Percentiles rank a stretch among this genome's conserved stretches.
Conservation (phyloP, 1,139 yeast genomes). For the Maudiozyma humilis region DNA sequence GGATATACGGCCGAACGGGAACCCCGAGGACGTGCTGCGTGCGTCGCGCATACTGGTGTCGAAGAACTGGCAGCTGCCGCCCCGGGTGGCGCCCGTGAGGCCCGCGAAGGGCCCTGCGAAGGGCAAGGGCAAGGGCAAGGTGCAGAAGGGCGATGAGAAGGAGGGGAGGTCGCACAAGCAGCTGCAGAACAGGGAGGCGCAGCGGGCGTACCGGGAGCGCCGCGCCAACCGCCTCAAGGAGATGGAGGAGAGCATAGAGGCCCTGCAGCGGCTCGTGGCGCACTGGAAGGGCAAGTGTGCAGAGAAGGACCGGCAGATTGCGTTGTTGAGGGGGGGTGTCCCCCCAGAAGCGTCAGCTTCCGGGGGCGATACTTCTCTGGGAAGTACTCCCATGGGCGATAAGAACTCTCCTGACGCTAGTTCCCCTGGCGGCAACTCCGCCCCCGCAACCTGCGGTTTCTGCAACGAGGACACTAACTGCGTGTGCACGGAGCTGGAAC, state of each 20-base stretch:
- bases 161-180: constrained; percentile 41
- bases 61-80: constrained; percentile 88
- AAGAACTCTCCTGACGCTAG: too few species aligned
- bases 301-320: constrained; percentile 35
- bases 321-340: constrained; percentile 10
- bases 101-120: background rate
- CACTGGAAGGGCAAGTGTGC: constrained; percentile 60
- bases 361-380: too few species aligned
- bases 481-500: constrained; percentile 76
- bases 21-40: background rate
- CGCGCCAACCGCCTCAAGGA: constrained; percentile 40
- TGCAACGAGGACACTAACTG: constrained; percentile 91
- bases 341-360: too few species aligned
- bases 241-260: constrained; percentile 58
- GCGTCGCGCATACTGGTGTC: constrained; percentile 51
- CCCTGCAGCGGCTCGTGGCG: constrained; percentile 53
- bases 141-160: background rate
- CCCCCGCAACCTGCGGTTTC: constrained; percentile 55
- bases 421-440: too few species aligned
- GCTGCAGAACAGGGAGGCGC: constrained; percentile 94
- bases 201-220: constrained; percentile 61
- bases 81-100: constrained; percentile 28
- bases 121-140: background rate
- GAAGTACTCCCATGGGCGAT: too few species aligned
- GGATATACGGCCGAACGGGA: background rate